phyloP scores from a whole-genome alignment of 768 basidiomycete genomes.

The Ramaria sp. region DNA sequence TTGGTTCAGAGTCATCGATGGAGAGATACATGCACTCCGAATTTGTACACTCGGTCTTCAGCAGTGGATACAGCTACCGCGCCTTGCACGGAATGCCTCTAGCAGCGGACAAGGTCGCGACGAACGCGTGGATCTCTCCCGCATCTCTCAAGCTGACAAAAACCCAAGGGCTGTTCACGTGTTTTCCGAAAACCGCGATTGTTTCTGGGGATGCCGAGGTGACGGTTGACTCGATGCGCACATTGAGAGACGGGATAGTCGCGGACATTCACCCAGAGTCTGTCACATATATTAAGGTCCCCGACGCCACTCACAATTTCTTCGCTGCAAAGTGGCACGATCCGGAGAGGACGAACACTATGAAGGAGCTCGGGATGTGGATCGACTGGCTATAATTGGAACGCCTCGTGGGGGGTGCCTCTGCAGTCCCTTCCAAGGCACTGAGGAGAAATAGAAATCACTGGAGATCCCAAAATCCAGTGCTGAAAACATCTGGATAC shows the following conservation, averaged over 20 bases:
- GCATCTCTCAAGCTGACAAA: conserved; percentile 23
- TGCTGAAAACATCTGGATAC: too few relatives aligned
- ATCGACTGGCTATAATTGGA: too few relatives aligned
- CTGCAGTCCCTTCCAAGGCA: too few relatives aligned
- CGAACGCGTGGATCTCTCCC: conserved; percentile 50
- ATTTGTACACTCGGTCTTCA: conserved; percentile 16
- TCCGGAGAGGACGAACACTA: too few relatives aligned
- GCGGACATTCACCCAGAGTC: conserved; percentile 15
- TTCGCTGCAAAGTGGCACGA: too few relatives aligned
- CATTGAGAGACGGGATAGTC: conserved; percentile 16
- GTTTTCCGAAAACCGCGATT: conserved; percentile 21
- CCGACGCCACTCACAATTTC: too few relatives aligned
- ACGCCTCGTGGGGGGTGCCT: too few relatives aligned
- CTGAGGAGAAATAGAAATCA: too few relatives aligned
- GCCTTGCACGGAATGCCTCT: conserved; percentile 41
- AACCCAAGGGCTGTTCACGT: conserved; percentile 9
- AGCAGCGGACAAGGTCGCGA: conserved; percentile 30
- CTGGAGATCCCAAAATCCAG: too few relatives aligned
- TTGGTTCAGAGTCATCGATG: conserved; percentile 27
- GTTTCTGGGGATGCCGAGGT: conserved; percentile 20
- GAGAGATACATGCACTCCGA: conserved; percentile 9
- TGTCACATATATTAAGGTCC: neutral
- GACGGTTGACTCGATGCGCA: conserved; percentile 18
- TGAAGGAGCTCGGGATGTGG: too few relatives aligned
- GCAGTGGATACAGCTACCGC: conserved; percentile 15